Conservation (phyloP, 2,329 filamentous ascomycete species). For the Ophiostoma ulmi region DNA sequence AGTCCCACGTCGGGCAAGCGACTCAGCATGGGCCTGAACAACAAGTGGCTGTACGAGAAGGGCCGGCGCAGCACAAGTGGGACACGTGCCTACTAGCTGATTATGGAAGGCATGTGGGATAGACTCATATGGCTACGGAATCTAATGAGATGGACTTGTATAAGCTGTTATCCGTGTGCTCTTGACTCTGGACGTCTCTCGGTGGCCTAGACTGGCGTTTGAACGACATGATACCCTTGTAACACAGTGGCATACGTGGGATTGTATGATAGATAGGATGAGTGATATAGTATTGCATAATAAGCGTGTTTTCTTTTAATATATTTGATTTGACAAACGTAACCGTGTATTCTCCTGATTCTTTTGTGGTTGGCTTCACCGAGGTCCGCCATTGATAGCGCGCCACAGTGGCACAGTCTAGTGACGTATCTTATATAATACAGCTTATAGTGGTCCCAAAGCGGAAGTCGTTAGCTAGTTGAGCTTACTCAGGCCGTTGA, state of each 20-base stretch:
- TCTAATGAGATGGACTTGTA: not conserved
- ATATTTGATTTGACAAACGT: no score
- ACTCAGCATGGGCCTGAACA: conserved; percentile 74
- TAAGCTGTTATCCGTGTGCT: not conserved
- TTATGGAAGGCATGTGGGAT: not conserved
- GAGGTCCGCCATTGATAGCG: conserved; percentile 2
- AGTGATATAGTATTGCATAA: conserved; percentile 9
- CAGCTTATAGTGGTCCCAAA: conserved; percentile 1
- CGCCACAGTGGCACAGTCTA: conserved; percentile 1
- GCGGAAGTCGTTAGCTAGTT: not conserved
- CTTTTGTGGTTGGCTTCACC: not conserved
- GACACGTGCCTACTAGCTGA: conserved; percentile 21
- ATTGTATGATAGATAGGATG: conserved; percentile 15
- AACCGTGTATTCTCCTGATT: not conserved
- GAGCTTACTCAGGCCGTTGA: not conserved
- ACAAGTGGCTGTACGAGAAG: conserved; percentile 91
- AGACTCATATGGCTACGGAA: not conserved
- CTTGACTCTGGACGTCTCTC: not conserved
- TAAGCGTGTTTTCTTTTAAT: not conserved
- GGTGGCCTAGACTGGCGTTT: not conserved
- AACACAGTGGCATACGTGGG: conserved; percentile 10
- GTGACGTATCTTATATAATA: conserved; percentile 11
- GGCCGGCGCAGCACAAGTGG: conserved; percentile 53
- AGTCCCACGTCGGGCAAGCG: conserved; percentile 63
- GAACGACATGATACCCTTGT: conserved; percentile 20